Evolutionary conservation across 2,329 filamentous ascomycete genomes (phyloP), one percentile per base, ranked within the genome.

Genomic region (Trichoderma polysporum): DNA sequence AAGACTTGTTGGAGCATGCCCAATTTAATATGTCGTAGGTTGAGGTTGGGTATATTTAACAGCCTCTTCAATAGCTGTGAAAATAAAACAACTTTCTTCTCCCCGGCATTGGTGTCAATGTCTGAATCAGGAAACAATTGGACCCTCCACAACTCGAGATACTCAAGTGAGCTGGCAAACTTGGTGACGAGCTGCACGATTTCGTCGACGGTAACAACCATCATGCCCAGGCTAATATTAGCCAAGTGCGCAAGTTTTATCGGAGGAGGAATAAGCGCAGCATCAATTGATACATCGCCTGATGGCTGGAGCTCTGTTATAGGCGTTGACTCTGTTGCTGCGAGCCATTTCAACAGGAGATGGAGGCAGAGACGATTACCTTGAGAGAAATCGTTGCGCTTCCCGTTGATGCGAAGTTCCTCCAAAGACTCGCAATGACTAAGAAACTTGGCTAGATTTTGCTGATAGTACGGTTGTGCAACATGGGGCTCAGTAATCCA

Each of bases 91-190:
- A 69, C 39, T 63, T 73, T 76, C 12, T 59, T 64, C 0, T 54
- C 39, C 7, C 63, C 7, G 13, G 17, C 9, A 39, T n/a, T 66
- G 2, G 68, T 59, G 15, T 62, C 41, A 49, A 19, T 4, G 49
- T 39, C 37, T 12, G 45, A 6, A 1, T 58, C 22, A 1, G 63
- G 35, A 4, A 71, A 47, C 1, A 81, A 70, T 0, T 67, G 76
- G 19, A 85, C 71, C 52, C 79, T 83, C 73, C 83, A 83, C 0
- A 88, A 71, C 66, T 79, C 80, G 8, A 88, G 73, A 7, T 71
- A 71, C 9, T 77, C 73, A 1, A 88, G 76, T 0, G 79, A 82
- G 2, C 79, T 70, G 2, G 80, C 77, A 19, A 84, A 83, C 68
- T 81, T 85, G 39, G 66, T 56, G 49, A 80, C 69, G 4, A 84